Conservation (phyloP, 805 yeast genomes). For the Starmerella kuoi region DNA sequence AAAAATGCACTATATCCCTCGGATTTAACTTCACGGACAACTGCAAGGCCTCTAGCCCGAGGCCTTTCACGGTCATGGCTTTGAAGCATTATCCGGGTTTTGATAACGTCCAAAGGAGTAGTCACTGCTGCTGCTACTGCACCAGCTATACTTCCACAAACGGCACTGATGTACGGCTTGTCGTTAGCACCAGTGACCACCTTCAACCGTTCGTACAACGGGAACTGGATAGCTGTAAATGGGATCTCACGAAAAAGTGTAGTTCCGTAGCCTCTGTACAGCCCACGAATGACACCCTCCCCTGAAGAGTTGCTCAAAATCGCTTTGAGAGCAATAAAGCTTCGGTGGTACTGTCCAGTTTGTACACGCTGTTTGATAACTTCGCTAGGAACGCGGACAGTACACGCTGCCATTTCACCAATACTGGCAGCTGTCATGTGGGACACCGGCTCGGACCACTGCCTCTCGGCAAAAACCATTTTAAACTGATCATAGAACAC, state of each 20-base stretch:
- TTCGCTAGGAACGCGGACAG: constrained; percentile 93
- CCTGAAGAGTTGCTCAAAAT: constrained; percentile 55
- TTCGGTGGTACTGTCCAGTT: constrained; percentile 44
- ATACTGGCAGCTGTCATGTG: constrained; percentile 83
- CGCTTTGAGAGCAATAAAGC: constrained; percentile 54
- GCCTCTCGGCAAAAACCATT: constrained; percentile 3
- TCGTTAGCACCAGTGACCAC: constrained; percentile 36
- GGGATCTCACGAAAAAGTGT: constrained; percentile 95
- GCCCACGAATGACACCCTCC: constrained; percentile 64
- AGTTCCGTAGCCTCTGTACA: constrained; percentile 87
- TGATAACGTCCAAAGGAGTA: constrained; percentile 86
- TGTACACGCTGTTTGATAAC: constrained; percentile 93
- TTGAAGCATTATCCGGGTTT: constrained; percentile 80
- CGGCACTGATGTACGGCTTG: constrained; percentile 63
- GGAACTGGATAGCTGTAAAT: constrained; percentile 90
- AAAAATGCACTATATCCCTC: constrained; percentile 64
- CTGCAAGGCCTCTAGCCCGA: constrained; percentile 35
- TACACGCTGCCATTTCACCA: constrained; percentile 89
- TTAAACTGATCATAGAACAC: constrained; percentile 57
- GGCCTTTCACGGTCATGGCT: constrained; percentile 17
- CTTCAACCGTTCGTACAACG: constrained; percentile 78
- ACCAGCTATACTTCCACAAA: constrained; percentile 88
- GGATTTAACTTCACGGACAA: constrained; percentile 42
- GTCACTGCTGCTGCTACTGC: constrained; percentile 91
- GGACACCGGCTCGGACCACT: constrained; percentile 30